Evolutionary conservation across 495 filamentous ascomycete genomes (phyloP).

Genomic region (Monascus purpureus): DNA sequence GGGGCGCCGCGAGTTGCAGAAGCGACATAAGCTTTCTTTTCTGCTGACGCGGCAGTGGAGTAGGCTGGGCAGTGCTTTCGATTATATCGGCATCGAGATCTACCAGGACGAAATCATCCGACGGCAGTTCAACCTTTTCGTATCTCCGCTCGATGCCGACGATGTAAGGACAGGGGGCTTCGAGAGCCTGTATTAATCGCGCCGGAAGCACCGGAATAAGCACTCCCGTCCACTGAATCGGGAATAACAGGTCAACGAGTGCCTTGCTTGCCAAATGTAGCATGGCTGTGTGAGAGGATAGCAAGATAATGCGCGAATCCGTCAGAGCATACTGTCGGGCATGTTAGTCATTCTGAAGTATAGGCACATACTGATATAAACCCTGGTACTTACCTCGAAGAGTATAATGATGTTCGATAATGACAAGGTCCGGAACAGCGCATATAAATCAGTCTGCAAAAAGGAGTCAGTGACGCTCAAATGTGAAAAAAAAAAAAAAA

Average conservation of each 20-base stretch:
- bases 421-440: conserved; percentile 76
- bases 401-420: conserved; percentile 84
- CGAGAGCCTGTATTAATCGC: conserved; percentile 72
- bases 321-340: conserved; percentile 55
- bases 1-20: conserved; percentile 79
- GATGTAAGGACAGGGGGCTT: conserved; percentile 94
- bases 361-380: no score
- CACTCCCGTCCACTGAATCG: conserved; percentile 81
- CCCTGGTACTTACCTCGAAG: conserved; percentile 49
- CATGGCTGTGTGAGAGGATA: conserved; percentile 94
- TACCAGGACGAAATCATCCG: conserved; percentile 93
- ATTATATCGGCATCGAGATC: conserved; percentile 86
- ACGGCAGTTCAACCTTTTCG: conserved; percentile 78
- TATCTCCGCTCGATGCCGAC: conserved; percentile 90
- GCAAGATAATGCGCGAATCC: conserved; percentile 88
- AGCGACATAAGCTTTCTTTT: conserved; percentile 79
- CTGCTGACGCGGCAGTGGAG: conserved; percentile 72
- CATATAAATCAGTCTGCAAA: conserved; percentile 68
- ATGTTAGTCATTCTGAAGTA: no score
- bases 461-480: conserved; percentile 12
- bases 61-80: conserved; percentile 60
- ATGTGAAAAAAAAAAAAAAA: background rate
- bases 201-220: conserved; percentile 87
- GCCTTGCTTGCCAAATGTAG: conserved; percentile 81
- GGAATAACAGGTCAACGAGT: conserved; percentile 72